These are phyloP conservation scores for Cercospora sp. DNA, from an alignment of 2,329 filamentous ascomycete genomes.

Conservation along the genomic window DNA sequence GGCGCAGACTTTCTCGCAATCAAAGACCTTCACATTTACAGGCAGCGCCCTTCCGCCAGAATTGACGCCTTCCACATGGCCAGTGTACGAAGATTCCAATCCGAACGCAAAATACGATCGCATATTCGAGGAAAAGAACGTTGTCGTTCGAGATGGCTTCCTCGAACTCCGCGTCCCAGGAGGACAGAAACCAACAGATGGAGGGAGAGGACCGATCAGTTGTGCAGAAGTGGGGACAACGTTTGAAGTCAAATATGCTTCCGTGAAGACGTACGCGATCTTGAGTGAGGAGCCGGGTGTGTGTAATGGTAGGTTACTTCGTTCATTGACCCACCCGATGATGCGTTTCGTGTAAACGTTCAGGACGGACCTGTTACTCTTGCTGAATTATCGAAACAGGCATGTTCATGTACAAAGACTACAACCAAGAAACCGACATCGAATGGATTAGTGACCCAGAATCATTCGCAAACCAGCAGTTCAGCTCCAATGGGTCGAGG, in stretches of 20 bases:
- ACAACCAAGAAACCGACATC: conserved; percentile 31
- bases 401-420: conserved; percentile 28
- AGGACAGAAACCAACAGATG: conserved; percentile 12
- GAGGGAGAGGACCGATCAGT: conserved; percentile 15
- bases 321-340: not conserved
- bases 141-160: conserved; percentile 18
- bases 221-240: conserved; percentile 22
- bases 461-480: conserved; percentile 24
- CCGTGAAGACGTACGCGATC: conserved; percentile 23
- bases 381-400: conserved; percentile 8
- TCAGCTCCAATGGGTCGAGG: conserved; percentile 13
- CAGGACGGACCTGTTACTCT: not conserved
- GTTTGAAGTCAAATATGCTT: conserved; percentile 22
- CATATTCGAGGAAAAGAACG: conserved; percentile 5
- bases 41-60: conserved; percentile 10
- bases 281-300: conserved; percentile 13
- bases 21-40: conserved; percentile 12
- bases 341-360: not conserved
- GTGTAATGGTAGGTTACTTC: conserved; percentile 22
- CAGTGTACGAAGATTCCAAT: conserved; percentile 3
- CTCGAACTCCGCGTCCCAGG: conserved; percentile 22
- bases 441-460: conserved; percentile 29
- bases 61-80: conserved; percentile 5
- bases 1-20: conserved; percentile 9
- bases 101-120: conserved; percentile 6